phyloP scores from a whole-genome alignment of 768 basidiomycete species.

The Phallus indusiatus region DNA sequence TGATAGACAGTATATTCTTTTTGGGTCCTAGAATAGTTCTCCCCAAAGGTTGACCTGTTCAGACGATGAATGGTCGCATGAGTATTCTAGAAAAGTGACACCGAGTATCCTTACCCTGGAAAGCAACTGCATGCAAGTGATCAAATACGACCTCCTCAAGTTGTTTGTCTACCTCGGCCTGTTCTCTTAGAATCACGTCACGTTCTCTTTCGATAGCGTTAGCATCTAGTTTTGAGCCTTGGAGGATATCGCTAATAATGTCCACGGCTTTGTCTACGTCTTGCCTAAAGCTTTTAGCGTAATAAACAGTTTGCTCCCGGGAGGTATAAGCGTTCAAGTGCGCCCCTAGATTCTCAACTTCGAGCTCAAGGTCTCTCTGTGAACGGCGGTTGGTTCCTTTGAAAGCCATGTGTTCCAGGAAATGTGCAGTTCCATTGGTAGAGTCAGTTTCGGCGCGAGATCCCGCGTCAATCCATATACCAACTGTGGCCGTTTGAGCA shows the following conservation, averaged over 20 bases:
- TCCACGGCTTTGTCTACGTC: slow-evolving; percentile 87
- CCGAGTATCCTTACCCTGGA: slow-evolving; percentile 62
- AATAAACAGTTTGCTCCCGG: slow-evolving; percentile 98
- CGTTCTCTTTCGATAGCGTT: slow-evolving; percentile 89
- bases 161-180: slow-evolving; percentile 99
- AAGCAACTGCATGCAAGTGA: slow-evolving; percentile 93
- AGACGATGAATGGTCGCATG: slow-evolving; percentile 10
- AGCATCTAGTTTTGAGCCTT: slow-evolving; percentile 88
- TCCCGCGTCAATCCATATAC: slow-evolving; percentile 98
- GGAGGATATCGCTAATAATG: slow-evolving; percentile 96
- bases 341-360: slow-evolving; percentile 96
- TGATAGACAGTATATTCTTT: slow-evolving; percentile 91
- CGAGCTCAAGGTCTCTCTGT: slow-evolving; percentile 87
- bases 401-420: slow-evolving; percentile 98
- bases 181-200: slow-evolving; percentile 92
- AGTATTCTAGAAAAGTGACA: neutral
- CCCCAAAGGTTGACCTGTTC: slow-evolving; percentile 82
- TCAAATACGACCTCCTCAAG: slow-evolving; percentile 98
- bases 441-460: slow-evolving; percentile 92
- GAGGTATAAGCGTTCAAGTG: slow-evolving; percentile 98
- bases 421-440: slow-evolving; percentile 95
- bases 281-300: slow-evolving; percentile 96
- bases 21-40: slow-evolving; percentile 97
- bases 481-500: slow-evolving; percentile 96
- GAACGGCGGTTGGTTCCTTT: slow-evolving; percentile 86